Evolutionary conservation across 495 filamentous ascomycete genomes (phyloP), one percentile per base, ranked within the genome.

Genomic region (Hypoxylon fuscum): DNA sequence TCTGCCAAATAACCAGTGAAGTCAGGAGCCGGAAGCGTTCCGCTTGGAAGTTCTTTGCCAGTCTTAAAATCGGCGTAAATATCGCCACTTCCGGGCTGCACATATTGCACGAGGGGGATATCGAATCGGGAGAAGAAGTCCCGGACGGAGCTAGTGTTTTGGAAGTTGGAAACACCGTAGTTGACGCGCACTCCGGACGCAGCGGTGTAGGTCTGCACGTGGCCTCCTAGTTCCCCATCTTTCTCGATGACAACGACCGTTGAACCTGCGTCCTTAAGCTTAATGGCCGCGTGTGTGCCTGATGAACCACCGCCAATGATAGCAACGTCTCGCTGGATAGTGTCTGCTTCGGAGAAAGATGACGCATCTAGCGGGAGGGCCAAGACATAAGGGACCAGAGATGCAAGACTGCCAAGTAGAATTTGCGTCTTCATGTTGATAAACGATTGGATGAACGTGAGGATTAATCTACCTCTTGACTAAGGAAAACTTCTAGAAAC

Each of bases 221-320:
- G 77, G 43, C 74, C 79, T 40, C 77, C 79, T 38, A 82, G 66
- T 7, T 52, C 59, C 31, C 40, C 62, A 42, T 76, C 64, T 62
- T 73, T 73, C 59, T 81, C 80, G 25, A 81, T 72, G 4, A 83
- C 57, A 1, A 73, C 70, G 21, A 81, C 68, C 18, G 64, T 75
- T 56, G 76, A 72, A 14, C 68, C 62, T 38, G 59, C 71, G 43
- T 77, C 74, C 14, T 73, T 73, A 18, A 77, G 67, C n/a, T 69
- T 69, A 45, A 81, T 77, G 9, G 77, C 80, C 29, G 79, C 73
- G 59, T 81, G 80, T 20, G 79, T 72, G 37, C 79, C 80, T 1
- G 79, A 72, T 20, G 75, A 76, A 37, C 80, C 79, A 21, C 80
- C 79, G 31, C 80, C 79, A 22, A 83, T 66, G 46, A 83, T 71